phyloP scores from a whole-genome alignment of 2,329 filamentous ascomycete genomes.

The Diaporthe sp. region DNA sequence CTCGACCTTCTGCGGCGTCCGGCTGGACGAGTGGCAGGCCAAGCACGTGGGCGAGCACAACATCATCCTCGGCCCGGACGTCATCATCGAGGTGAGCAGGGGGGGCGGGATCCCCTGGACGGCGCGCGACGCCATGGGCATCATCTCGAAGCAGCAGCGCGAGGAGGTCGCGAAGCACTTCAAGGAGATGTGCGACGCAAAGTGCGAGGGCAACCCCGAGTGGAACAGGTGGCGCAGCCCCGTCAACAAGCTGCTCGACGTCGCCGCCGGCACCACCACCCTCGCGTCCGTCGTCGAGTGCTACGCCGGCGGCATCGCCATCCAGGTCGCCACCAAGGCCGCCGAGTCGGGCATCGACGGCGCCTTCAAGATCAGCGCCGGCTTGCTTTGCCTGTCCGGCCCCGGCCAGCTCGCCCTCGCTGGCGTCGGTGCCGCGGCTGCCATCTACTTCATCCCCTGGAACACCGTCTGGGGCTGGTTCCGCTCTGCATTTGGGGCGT shows the following conservation, averaged over 20 bases:
- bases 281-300: slow-evolving; percentile 40
- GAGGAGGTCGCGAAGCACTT: slow-evolving; percentile 39
- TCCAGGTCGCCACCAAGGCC: slow-evolving; percentile 38
- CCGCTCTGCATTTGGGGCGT: slow-evolving; percentile 35
- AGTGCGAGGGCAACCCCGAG: slow-evolving; percentile 38
- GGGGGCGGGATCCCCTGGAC: slow-evolving; percentile 42
- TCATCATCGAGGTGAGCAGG: slow-evolving; percentile 40
- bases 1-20: slow-evolving; percentile 39
- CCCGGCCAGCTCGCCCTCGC: slow-evolving; percentile 39
- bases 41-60: slow-evolving; percentile 41
- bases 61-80: slow-evolving; percentile 41
- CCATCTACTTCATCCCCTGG: slow-evolving; percentile 41
- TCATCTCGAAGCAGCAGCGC: slow-evolving; percentile 41
- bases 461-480: slow-evolving; percentile 41
- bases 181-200: slow-evolving; percentile 42
- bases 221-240: slow-evolving; percentile 41
- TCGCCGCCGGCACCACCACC: slow-evolving; percentile 36
- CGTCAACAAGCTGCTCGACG: slow-evolving; percentile 42
- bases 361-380: slow-evolving; percentile 36
- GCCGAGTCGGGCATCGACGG: slow-evolving; percentile 38
- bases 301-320: slow-evolving; percentile 41
- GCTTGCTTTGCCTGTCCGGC: slow-evolving; percentile 36
- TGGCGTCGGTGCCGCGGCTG: slow-evolving; percentile 34
- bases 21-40: slow-evolving; percentile 42
- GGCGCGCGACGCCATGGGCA: slow-evolving; percentile 38